Percentiles rank a stretch among this genome's conserved stretches.
These are phyloP conservation scores for Polygonum maritimum DNA, from an alignment of 148 eudicot genomes.

Conservation along the genomic window DNA sequence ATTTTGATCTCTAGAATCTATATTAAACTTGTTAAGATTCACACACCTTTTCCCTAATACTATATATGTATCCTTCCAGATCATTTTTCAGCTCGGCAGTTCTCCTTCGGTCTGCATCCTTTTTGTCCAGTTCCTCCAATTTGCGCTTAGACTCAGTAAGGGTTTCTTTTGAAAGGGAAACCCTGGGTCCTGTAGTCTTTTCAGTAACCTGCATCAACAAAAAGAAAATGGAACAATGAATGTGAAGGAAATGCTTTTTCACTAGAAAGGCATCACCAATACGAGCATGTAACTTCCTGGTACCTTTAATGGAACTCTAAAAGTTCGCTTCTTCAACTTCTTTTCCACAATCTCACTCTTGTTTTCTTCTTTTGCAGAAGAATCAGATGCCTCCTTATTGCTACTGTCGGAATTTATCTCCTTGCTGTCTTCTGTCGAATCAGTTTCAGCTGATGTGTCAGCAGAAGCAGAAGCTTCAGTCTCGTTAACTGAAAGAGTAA, in stretches of 20 bases:
- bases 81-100: constrained; percentile 88
- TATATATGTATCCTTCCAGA: constrained; percentile 82
- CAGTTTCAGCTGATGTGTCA: constrained; percentile 45
- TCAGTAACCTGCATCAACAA: constrained; percentile 55
- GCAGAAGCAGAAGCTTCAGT: constrained; percentile 40
- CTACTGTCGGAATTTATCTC: constrained; percentile 29
- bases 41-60: constrained; percentile 76
- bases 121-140: constrained; percentile 65
- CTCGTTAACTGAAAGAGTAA: constrained; percentile 30
- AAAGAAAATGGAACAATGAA: constrained; percentile 9
- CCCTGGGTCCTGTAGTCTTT: constrained; percentile 60
- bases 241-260: neutral
- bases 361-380: constrained; percentile 39
- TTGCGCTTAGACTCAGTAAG: constrained; percentile 54
- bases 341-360: constrained; percentile 48
- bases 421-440: constrained; percentile 40
- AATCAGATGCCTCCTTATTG: constrained; percentile 22
- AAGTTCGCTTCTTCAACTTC: constrained; percentile 85
- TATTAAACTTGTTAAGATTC: neutral
- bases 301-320: constrained; percentile 86
- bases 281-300: neutral
- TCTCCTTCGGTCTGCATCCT: constrained; percentile 81
- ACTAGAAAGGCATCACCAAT: neutral
- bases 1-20: neutral
- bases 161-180: constrained; percentile 58